A percentile compares a stretch with the other conserved stretches of the same genome.
Conservation (phyloP, 164 flowering plant species). For the Nymphaea thermarum region DNA sequence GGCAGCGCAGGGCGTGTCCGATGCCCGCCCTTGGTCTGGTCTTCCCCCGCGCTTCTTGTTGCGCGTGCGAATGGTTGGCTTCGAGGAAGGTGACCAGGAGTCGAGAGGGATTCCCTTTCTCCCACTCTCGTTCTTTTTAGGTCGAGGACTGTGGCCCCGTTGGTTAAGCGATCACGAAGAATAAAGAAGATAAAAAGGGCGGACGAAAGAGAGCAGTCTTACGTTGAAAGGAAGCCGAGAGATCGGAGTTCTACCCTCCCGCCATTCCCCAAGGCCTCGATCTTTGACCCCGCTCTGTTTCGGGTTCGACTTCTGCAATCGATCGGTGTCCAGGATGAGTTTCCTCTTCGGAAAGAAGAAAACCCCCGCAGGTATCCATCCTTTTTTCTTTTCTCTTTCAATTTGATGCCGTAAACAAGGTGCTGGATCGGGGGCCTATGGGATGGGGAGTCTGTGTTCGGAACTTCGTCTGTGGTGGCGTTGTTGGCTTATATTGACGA, state of each 20-base stretch:
- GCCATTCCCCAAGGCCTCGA: not conserved
- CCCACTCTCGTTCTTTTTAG: too few relatives aligned
- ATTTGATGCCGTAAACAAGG: not conserved
- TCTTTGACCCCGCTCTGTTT: not conserved
- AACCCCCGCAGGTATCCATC: slow-evolving; percentile 45
- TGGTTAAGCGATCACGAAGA: not conserved
- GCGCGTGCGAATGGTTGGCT: too few relatives aligned
- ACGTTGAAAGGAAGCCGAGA: not conserved
- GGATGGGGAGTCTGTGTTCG: not conserved
- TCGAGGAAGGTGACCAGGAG: too few relatives aligned
- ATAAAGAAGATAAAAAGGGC: not conserved
- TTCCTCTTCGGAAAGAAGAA: slow-evolving; percentile 34
- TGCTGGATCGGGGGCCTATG: not conserved
- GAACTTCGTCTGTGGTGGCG: not conserved
- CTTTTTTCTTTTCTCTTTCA: not conserved
- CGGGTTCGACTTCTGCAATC: not conserved
- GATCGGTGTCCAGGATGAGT: slow-evolving; percentile 30
- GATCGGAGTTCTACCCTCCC: not conserved
- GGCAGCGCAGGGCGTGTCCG: too few relatives aligned
- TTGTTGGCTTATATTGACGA: not conserved
- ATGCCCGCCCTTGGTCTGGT: too few relatives aligned
- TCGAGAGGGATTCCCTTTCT: too few relatives aligned
- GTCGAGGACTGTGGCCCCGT: too few relatives aligned
- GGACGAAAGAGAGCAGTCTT: not conserved
- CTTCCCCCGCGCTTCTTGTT: too few relatives aligned